Evolutionary conservation across 768 basidiomycete species (phyloP).

Genomic region (Kwoniella newhampshirensis): DNA sequence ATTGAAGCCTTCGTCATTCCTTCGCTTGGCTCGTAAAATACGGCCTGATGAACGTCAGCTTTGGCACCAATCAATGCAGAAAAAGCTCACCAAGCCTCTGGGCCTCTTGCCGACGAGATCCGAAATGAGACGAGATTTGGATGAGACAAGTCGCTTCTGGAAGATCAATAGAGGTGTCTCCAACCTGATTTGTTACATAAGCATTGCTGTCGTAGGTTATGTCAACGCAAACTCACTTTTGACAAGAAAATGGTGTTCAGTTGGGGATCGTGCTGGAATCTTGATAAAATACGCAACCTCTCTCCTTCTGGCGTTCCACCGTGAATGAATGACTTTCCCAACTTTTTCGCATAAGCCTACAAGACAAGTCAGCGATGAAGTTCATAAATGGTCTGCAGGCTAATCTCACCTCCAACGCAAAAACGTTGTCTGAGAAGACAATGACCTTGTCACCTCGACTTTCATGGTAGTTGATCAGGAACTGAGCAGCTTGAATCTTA

Average conservation of each 20-base stretch:
- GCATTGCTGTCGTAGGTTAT: too few relatives aligned
- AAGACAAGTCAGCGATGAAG: conserved; percentile 6
- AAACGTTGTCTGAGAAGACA: conserved; percentile 98
- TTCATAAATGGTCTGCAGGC: neutral
- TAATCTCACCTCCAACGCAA: conserved; percentile 76
- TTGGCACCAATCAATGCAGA: neutral
- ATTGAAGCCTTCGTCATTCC: conserved; percentile 99
- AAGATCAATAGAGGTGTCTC: conserved; percentile 25
- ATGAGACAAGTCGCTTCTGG: conserved; percentile 99
- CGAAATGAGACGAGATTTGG: conserved; percentile 98
- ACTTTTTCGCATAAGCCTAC: conserved; percentile 77
- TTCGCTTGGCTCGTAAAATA: conserved; percentile 91
- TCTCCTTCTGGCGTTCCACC: conserved; percentile 93
- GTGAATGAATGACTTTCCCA: conserved; percentile 92
- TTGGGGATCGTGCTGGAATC: conserved; percentile 91
- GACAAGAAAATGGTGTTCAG: conserved; percentile 99
- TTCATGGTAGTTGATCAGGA: conserved; percentile 97
- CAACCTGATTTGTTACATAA: conserved; percentile 6
- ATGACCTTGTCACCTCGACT: conserved; percentile 98
- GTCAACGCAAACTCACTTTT: conserved; percentile 62
- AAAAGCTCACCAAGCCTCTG: conserved; percentile 75
- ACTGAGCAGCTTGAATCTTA: conserved; percentile 99
- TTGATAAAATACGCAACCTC: conserved; percentile 88
- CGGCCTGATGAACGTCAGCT: conserved; percentile 62
- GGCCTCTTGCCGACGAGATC: conserved; percentile 95